phyloP scores from a whole-genome alignment of 352 stramenopile genomes.

The Phytophthora ohioensis region DNA sequence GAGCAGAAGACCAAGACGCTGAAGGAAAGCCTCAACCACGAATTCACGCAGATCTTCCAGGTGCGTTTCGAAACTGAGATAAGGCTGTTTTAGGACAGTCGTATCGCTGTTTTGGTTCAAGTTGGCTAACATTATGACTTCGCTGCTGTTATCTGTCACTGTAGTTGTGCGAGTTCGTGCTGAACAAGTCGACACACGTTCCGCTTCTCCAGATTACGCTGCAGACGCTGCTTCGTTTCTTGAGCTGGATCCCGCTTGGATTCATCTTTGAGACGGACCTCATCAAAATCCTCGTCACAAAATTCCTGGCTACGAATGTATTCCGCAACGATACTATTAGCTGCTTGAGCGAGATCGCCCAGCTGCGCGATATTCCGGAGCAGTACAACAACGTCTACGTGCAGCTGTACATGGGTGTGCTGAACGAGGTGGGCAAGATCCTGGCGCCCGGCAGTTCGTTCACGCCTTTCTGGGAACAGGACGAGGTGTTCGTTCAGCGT shows the following conservation, averaged over 20 bases:
- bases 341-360: slow-evolving; percentile 98
- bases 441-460: slow-evolving; percentile 93
- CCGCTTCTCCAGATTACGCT: slow-evolving; percentile 96
- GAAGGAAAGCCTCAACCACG: slow-evolving; percentile 98
- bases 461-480: slow-evolving; percentile 93
- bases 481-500: slow-evolving; percentile 97
- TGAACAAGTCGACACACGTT: slow-evolving; percentile 94
- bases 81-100: too few relatives aligned
- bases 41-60: slow-evolving; percentile 99
- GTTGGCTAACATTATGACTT: background rate
- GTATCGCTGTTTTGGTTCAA: too few relatives aligned
- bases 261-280: slow-evolving; percentile 99
- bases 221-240: slow-evolving; percentile 97
- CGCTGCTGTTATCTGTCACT: slow-evolving; percentile 1
- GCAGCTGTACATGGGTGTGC: slow-evolving; percentile 95
- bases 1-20: slow-evolving; percentile 98
- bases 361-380: slow-evolving; percentile 91
- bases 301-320: slow-evolving; percentile 94
- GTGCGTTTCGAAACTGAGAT: slow-evolving; percentile 18
- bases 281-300: slow-evolving; percentile 96
- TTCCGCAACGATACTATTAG: slow-evolving; percentile 98
- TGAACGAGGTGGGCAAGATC: slow-evolving; percentile 93
- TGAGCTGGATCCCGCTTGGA: slow-evolving; percentile 98
- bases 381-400: slow-evolving; percentile 96
- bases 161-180: slow-evolving; percentile 98